phyloP scores from a whole-genome alignment of 2,329 filamentous ascomycete genomes.

The Thermothelomyces thermophilus region DNA sequence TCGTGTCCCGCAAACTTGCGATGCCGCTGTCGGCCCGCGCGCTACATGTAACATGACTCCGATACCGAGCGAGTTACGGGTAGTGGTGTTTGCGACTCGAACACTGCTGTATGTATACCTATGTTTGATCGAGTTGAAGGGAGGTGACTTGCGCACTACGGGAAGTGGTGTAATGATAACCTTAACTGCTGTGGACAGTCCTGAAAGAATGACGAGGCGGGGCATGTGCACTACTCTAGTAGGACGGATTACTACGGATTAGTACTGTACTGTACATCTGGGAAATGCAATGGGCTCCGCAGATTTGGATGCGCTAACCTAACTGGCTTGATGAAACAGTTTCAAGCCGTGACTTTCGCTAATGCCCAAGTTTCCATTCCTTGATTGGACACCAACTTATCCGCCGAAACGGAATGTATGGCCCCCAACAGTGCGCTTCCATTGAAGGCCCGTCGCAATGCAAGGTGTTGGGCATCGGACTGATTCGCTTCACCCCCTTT shows the following conservation, averaged over 20 bases:
- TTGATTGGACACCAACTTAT: too few relatives aligned
- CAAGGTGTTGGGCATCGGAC: too few relatives aligned
- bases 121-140: not conserved
- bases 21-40: not conserved
- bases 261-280: too few relatives aligned
- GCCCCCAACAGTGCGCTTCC: too few relatives aligned
- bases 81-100: not conserved
- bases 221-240: constrained; percentile 10
- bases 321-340: constrained; percentile 19
- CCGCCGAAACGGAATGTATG: not conserved
- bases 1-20: constrained; percentile 11
- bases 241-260: too few relatives aligned
- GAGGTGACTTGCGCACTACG: too few relatives aligned
- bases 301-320: constrained; percentile 12
- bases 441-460: too few relatives aligned
- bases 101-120: not conserved
- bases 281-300: constrained; percentile 18
- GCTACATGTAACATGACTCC: not conserved
- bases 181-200: too few relatives aligned
- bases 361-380: too few relatives aligned
- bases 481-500: too few relatives aligned
- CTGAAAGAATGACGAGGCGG: too few relatives aligned
- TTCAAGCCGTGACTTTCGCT: constrained; percentile 5
- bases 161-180: too few relatives aligned
- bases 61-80: not conserved